A percentile compares a stretch with the other conserved stretches of the same genome.
phyloP scores from a whole-genome alignment of 2,329 filamentous ascomycete species.

The Aspergillus luchuensis region DNA sequence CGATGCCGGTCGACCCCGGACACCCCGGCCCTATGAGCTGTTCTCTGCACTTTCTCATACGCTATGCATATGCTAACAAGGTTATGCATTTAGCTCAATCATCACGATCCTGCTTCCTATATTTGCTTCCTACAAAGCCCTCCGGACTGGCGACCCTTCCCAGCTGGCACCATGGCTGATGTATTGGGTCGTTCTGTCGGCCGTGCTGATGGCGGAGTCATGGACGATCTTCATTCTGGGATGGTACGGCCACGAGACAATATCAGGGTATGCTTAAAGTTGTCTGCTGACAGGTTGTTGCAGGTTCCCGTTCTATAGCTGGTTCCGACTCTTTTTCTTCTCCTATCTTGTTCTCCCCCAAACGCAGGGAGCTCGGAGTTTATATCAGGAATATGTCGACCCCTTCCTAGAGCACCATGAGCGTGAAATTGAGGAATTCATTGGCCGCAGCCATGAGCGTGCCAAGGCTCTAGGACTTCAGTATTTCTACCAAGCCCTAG shows the following conservation, averaged over 20 bases:
- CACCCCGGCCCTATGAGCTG: neutral
- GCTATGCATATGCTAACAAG: conserved; percentile 12
- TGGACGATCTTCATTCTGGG: conserved; percentile 84
- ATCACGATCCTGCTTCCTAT: conserved; percentile 91
- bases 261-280: neutral
- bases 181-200: conserved; percentile 95
- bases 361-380: conserved; percentile 83
- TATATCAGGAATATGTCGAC: conserved; percentile 84
- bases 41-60: neutral
- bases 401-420: conserved; percentile 89
- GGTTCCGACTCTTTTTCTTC: conserved; percentile 82
- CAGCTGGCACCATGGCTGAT: conserved; percentile 96
- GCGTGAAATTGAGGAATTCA: conserved; percentile 83
- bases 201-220: conserved; percentile 78
- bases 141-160: conserved; percentile 86
- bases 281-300: neutral
- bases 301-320: conserved; percentile 93
- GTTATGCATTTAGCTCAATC: conserved; percentile 63
- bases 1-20: conserved; percentile 4
- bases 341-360: conserved; percentile 96
- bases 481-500: conserved; percentile 71
- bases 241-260: conserved; percentile 57
- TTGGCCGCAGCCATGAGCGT: conserved; percentile 76
- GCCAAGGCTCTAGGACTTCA: conserved; percentile 74
- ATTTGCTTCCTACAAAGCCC: conserved; percentile 96